phyloP scores from a whole-genome alignment of 2,329 filamentous ascomycete species.

The Leptographium procerum region DNA sequence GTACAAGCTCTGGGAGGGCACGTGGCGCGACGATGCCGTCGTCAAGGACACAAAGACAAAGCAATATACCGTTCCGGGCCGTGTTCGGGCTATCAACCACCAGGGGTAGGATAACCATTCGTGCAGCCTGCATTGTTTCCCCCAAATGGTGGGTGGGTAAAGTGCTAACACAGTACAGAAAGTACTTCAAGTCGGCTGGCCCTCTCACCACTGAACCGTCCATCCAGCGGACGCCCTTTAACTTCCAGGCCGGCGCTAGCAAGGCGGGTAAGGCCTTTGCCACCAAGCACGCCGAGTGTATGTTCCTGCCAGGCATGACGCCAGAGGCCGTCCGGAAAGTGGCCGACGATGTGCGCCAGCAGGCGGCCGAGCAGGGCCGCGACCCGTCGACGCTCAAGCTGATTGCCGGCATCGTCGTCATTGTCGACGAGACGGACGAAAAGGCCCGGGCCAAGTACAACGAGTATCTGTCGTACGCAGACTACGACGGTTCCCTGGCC shows the following conservation, averaged over 20 bases:
- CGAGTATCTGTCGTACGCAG: conserved; percentile 4
- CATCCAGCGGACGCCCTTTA: conserved; percentile 12
- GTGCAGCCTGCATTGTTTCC: background rate
- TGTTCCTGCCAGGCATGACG: conserved; percentile 12
- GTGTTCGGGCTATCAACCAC: background rate
- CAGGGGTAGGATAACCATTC: background rate
- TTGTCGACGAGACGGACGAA: conserved; percentile 13
- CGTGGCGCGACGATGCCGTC: conserved; percentile 7
- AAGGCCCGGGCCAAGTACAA: conserved; percentile 14
- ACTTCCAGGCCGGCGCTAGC: conserved; percentile 16
- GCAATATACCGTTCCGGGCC: conserved; percentile 5
- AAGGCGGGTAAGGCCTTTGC: conserved; percentile 13
- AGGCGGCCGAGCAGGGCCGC: conserved; percentile 9
- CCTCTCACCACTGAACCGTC: conserved; percentile 3
- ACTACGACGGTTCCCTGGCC: conserved; percentile 1
- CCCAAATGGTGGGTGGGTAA: background rate
- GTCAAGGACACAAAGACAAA: conserved; percentile 7
- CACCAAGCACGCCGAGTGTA: conserved; percentile 14
- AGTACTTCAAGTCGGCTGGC: background rate
- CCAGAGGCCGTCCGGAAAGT: background rate
- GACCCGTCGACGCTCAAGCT: conserved; percentile 13
- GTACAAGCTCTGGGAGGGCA: conserved; percentile 12
- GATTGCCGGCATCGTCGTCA: conserved; percentile 11
- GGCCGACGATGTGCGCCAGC: conserved; percentile 4
- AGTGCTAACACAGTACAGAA: background rate